Conservation (phyloP, 2,329 filamentous ascomycete species). For the Aspergillus candidus region DNA sequence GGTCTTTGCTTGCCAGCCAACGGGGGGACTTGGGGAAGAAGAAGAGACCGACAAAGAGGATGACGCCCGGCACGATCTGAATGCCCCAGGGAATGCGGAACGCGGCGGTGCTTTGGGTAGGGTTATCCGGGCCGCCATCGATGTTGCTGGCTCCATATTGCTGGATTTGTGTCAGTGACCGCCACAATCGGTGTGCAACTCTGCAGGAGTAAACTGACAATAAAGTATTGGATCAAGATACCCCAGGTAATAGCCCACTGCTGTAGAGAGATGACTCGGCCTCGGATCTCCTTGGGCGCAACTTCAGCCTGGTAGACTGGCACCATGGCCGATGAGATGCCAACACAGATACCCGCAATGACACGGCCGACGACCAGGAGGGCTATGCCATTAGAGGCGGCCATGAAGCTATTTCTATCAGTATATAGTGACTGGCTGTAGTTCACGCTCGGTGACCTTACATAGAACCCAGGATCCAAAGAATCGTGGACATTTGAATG, state of each 20-base stretch:
- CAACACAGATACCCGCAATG: slow-evolving; percentile 65
- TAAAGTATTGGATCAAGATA: slow-evolving; percentile 61
- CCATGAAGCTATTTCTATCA: slow-evolving; percentile 44
- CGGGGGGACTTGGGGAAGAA: slow-evolving; percentile 52
- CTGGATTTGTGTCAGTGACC: slow-evolving; percentile 1
- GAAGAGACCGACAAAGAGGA: slow-evolving; percentile 51
- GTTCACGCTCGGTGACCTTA: not conserved
- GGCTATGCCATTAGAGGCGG: slow-evolving; percentile 56
- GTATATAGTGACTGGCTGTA: too few species aligned
- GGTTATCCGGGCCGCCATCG: slow-evolving; percentile 41
- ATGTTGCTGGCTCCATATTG: slow-evolving; percentile 40
- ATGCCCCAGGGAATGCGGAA: slow-evolving; percentile 61
- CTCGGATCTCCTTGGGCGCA: slow-evolving; percentile 49
- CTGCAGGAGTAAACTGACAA: slow-evolving; percentile 23
- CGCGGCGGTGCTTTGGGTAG: slow-evolving; percentile 49
- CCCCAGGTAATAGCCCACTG: slow-evolving; percentile 70
- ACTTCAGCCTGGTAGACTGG: slow-evolving; percentile 65
- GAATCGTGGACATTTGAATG: slow-evolving; percentile 45
- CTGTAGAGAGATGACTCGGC: slow-evolving; percentile 61
- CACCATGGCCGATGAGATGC: slow-evolving; percentile 65
- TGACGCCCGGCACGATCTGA: slow-evolving; percentile 54
- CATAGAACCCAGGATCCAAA: slow-evolving; percentile 37
- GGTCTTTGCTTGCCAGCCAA: slow-evolving; percentile 57
- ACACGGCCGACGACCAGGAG: slow-evolving; percentile 67
- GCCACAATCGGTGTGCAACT: not conserved